Conservation (phyloP, 2,329 filamentous ascomycete species). For the Colletotrichum simmondsii region DNA sequence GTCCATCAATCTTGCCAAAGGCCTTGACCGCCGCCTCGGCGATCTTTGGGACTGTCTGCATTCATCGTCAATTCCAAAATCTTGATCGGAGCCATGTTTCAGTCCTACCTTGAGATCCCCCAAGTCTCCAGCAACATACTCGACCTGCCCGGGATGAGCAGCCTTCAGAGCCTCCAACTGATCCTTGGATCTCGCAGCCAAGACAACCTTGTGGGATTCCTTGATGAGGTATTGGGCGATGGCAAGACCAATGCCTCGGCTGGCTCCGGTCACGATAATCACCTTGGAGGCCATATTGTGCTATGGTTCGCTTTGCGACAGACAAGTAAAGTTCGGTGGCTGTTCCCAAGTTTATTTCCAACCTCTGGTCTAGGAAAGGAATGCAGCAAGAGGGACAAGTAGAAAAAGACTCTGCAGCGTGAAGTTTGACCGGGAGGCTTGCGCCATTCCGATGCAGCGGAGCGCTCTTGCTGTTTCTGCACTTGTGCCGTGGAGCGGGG, state of each 20-base stretch:
- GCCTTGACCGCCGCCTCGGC: slow-evolving; percentile 72
- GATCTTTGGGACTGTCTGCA: slow-evolving; percentile 67
- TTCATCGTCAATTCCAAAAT: background rate
- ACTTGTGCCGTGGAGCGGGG: background rate
- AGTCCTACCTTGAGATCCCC: slow-evolving; percentile 59
- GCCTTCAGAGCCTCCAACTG: slow-evolving; percentile 62
- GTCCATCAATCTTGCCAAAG: slow-evolving; percentile 80
- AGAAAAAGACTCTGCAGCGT: background rate
- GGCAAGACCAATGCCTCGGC: slow-evolving; percentile 71
- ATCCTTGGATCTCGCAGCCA: slow-evolving; percentile 65
- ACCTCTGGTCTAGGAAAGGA: background rate
- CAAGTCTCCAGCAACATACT: slow-evolving; percentile 67
- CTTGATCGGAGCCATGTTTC: background rate
- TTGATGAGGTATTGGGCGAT: slow-evolving; percentile 62
- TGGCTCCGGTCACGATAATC: slow-evolving; percentile 76
- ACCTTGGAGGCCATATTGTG: slow-evolving; percentile 66
- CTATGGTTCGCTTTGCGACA: background rate
- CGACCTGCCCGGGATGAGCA: slow-evolving; percentile 64
- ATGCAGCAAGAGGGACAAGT: background rate
- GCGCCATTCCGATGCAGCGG: slow-evolving; percentile 10
- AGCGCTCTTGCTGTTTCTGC: background rate
- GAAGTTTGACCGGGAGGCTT: background rate
- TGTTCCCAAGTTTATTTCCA: background rate
- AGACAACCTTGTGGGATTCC: slow-evolving; percentile 67
- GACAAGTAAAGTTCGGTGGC: background rate